Conservation (phyloP, 2,329 filamentous ascomycete species). For the Claviceps sp. region DNA sequence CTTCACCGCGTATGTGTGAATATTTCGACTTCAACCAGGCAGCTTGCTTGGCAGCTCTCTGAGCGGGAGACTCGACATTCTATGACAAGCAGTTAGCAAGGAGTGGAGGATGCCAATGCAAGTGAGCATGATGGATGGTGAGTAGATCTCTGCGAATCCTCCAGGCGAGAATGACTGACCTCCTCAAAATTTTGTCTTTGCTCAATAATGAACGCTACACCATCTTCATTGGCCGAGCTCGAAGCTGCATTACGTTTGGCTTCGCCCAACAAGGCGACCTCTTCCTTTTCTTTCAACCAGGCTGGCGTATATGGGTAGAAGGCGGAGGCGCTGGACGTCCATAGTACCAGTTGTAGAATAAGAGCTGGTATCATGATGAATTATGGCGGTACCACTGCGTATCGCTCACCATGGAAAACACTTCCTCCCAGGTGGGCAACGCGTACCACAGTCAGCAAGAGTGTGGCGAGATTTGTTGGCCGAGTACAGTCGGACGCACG, state of each 20-base stretch:
- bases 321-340: constrained; percentile 30
- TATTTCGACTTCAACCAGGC: constrained; percentile 8
- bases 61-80: constrained; percentile 2
- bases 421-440: not conserved
- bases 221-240: constrained; percentile 5
- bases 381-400: not conserved
- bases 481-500: not conserved
- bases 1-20: not conserved
- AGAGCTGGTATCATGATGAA: constrained; percentile 27
- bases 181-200: constrained; percentile 16
- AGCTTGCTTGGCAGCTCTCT: constrained; percentile 8
- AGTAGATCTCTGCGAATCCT: not conserved
- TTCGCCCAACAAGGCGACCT: constrained; percentile 8
- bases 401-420: constrained; percentile 1
- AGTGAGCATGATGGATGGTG: not conserved
- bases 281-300: constrained; percentile 20
- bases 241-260: constrained; percentile 12
- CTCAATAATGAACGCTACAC: constrained; percentile 28
- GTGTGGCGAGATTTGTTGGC: not conserved
- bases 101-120: constrained; percentile 13
- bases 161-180: constrained; percentile 2
- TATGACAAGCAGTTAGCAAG: constrained; percentile 1
- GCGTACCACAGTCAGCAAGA: not conserved
- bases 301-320: constrained; percentile 33
- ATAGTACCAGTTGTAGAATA: constrained; percentile 33